Evolutionary conservation across 2,329 filamentous ascomycete genomes (phyloP).

Genomic region (Venturia nashicola): DNA sequence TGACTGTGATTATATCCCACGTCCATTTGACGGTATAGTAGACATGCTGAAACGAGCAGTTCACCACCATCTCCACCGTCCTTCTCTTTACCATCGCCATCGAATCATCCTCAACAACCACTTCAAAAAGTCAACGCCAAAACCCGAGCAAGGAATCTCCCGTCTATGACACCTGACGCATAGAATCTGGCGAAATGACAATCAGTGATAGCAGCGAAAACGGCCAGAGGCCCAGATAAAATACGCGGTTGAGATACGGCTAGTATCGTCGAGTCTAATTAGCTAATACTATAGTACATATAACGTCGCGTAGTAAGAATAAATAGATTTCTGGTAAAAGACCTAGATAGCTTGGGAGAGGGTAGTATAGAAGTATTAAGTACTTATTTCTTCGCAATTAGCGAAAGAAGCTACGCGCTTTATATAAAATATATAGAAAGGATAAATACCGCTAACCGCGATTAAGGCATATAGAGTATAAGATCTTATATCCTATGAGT

Average conservation of each 20-base stretch:
- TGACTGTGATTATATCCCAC: too few species aligned
- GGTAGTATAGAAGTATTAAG: not conserved
- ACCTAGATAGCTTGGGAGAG: not conserved
- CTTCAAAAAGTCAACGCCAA: too few species aligned
- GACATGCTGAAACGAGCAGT: too few species aligned
- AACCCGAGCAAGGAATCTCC: not conserved
- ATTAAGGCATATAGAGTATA: not conserved
- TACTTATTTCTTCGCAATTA: not conserved
- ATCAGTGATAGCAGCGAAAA: conserved; percentile 5
- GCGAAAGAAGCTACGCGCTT: not conserved
- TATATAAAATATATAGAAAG: not conserved
- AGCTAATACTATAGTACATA: not conserved
- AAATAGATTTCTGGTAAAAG: not conserved
- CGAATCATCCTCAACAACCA: too few species aligned
- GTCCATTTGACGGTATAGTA: too few species aligned
- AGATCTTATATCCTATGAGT: not conserved
- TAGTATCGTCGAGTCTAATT: not conserved
- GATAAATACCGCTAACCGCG: not conserved
- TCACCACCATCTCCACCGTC: too few species aligned
- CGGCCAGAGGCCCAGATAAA: conserved; percentile 7
- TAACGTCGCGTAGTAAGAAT: not conserved
- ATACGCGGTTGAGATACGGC: not conserved
- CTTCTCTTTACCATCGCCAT: too few species aligned
- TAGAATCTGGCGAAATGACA: not conserved
- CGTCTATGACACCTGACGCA: not conserved